Evolutionary conservation across 1,139 yeast species (phyloP), one percentile per base, ranked within the genome.

Genomic region (Eremothecium cymbalariae): DNA sequence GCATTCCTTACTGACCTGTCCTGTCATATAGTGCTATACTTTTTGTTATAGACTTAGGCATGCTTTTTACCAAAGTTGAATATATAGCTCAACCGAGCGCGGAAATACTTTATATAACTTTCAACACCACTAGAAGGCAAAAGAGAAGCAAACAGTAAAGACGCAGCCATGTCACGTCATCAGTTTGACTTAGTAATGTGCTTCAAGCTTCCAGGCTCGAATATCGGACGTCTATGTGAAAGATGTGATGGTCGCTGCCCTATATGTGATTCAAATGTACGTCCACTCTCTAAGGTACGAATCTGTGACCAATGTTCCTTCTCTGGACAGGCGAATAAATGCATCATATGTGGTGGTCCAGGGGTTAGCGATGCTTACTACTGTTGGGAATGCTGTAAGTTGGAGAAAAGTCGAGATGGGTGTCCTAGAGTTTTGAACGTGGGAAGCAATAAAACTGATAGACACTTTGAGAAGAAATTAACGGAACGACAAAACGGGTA

Each of bases 161-260:
- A n/a, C n/a, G n/a, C n/a, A 28, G 21, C 11, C 7, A 86, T 86
- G 96, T 84, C 95, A 3, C 77, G 94, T 40, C 95, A 86, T 57
- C 95, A 86, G 55, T 77, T 80, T 41, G 97, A 88, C 56, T 68
- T 88, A 22, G 73, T 83, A 3, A 78, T 81, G 64, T 88, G 97
- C 55, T 66, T 83, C 70, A 83, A 81, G 52, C 94, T 77, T 50
- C 86, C 95, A 2, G 96, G 97, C 1, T 70, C 75, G 1, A 59
- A 64, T 20, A 57, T 73, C 5, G 96, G 95, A 0, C 62, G 68
- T 38, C 66, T 88, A 6, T 88, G 98, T 52, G 75, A 74, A 25
- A 81, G 72, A 56, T 88, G 98, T 57, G 96, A 88, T 52, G 97
- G 96, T 2, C 68, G 78, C 44, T 88, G 98, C 52, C 96, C 96